These are phyloP conservation scores for Cucumis variabilis DNA, from an alignment of 331 rosid species.

Conservation along the genomic window DNA sequence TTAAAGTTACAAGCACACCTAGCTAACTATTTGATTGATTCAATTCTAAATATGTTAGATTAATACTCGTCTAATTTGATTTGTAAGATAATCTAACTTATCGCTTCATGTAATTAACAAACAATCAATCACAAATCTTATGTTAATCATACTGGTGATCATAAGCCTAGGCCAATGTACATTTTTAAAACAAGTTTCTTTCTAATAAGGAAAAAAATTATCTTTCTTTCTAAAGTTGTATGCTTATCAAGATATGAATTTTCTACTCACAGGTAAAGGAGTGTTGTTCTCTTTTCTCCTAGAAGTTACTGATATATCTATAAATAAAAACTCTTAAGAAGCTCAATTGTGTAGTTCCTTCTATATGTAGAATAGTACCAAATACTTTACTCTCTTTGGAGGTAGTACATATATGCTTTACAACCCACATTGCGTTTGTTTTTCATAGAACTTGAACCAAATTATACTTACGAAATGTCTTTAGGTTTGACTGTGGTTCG, in stretches of 20 bases:
- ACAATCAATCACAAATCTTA: too few species aligned
- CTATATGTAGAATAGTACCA: not conserved
- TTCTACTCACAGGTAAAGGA: not conserved
- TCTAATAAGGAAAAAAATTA: not conserved
- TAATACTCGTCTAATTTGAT: too few species aligned
- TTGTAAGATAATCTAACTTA: too few species aligned
- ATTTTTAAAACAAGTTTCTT: not conserved
- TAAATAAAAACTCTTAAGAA: too few species aligned
- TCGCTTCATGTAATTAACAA: too few species aligned
- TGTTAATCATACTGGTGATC: too few species aligned
- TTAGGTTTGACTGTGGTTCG: not conserved
- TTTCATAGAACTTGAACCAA: not conserved
- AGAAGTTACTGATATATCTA: not conserved
- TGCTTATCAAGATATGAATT: slow-evolving; percentile 16
- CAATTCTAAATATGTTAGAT: too few species aligned
- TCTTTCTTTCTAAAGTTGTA: not conserved
- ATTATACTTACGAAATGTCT: slow-evolving; percentile 4
- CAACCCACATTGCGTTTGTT: not conserved
- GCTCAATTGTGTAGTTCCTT: not conserved
- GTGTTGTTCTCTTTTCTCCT: not conserved
- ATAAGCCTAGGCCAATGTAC: not conserved
- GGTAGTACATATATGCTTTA: not conserved
- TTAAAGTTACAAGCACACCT: too few species aligned
- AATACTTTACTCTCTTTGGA: not conserved
- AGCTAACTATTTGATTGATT: too few species aligned